These are phyloP conservation scores for Monosporascus ibericus DNA, from an alignment of 2,329 filamentous ascomycete species.

Conservation along the genomic window DNA sequence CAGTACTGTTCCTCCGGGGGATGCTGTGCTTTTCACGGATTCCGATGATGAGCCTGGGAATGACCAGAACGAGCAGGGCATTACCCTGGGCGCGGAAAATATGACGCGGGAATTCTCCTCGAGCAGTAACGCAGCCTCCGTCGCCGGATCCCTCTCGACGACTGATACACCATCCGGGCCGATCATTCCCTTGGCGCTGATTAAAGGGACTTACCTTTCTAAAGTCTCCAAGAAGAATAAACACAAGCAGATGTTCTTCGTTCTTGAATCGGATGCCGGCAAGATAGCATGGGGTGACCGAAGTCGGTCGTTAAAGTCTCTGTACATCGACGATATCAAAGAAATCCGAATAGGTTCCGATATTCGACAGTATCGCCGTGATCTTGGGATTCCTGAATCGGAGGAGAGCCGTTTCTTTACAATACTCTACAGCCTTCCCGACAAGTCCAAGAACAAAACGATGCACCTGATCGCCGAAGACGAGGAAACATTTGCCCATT, in stretches of 20 bases:
- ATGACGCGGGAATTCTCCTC: slow-evolving; percentile 40
- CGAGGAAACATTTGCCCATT: slow-evolving; percentile 64
- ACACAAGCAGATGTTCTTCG: slow-evolving; percentile 61
- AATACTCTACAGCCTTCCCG: slow-evolving; percentile 76
- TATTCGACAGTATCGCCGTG: slow-evolving; percentile 82
- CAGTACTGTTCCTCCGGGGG: slow-evolving; percentile 55
- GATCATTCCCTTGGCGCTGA: slow-evolving; percentile 68
- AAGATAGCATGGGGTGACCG: slow-evolving; percentile 82
- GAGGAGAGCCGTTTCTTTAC: slow-evolving; percentile 78
- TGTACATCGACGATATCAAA: slow-evolving; percentile 93
- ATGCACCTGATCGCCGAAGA: slow-evolving; percentile 83
- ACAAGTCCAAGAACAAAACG: slow-evolving; percentile 75
- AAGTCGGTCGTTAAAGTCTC: slow-evolving; percentile 67
- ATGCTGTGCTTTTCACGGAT: slow-evolving; percentile 37
- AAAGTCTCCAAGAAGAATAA: slow-evolving; percentile 84
- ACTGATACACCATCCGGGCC: slow-evolving; percentile 52
- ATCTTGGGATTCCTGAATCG: slow-evolving; percentile 64
- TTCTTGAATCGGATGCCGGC: slow-evolving; percentile 75
- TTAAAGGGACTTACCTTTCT: slow-evolving; percentile 69
- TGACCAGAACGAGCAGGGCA: slow-evolving; percentile 41
- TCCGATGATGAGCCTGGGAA: slow-evolving; percentile 54
- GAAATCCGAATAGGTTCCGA: slow-evolving; percentile 81
- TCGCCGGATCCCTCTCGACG: slow-evolving; percentile 33
- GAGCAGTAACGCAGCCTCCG: slow-evolving; percentile 41
- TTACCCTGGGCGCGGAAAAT: slow-evolving; percentile 36